Conservation (phyloP, 1,139 yeast genomes). For the Taphrina confusa region DNA sequence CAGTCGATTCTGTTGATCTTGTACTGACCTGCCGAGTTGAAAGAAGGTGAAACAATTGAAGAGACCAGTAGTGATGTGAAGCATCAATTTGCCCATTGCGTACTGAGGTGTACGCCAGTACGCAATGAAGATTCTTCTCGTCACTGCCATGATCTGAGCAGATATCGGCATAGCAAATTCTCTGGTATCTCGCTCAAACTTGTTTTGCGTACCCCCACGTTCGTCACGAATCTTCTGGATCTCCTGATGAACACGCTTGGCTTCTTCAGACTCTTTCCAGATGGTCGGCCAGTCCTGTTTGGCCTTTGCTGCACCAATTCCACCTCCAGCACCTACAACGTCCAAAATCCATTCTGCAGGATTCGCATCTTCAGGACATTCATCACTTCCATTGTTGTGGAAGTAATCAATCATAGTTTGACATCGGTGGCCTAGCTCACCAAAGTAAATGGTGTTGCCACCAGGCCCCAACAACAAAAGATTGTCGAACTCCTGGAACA, state of each 20-base stretch:
- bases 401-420: conserved; percentile 64
- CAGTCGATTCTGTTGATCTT: conserved; percentile 46
- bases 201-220: conserved; percentile 12
- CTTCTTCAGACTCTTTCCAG: conserved; percentile 63
- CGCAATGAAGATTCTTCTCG: conserved; percentile 58
- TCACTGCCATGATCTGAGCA: conserved; percentile 57
- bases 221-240: conserved; percentile 37
- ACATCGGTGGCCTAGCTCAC: conserved; percentile 70
- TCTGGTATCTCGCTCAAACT: conserved; percentile 25
- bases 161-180: conserved; percentile 51
- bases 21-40: conserved; percentile 45
- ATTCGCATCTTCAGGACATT: conserved; percentile 68
- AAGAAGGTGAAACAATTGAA: conserved; percentile 57
- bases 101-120: conserved; percentile 77
- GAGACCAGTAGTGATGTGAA: conserved; percentile 54
- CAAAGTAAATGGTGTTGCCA: conserved; percentile 78
- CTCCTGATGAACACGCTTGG: conserved; percentile 47
- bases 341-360: conserved; percentile 86
- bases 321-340: conserved; percentile 76
- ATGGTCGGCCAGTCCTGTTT: conserved; percentile 64
- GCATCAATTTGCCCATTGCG: conserved; percentile 55
- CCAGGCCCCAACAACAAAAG: conserved; percentile 69
- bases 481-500: conserved; percentile 72
- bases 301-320: conserved; percentile 57
- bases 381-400: conserved; percentile 64